Base-by-base conservation (phyloP, 345 rosid genomes). In the Excoecaria cochinchinensis region DNA sequence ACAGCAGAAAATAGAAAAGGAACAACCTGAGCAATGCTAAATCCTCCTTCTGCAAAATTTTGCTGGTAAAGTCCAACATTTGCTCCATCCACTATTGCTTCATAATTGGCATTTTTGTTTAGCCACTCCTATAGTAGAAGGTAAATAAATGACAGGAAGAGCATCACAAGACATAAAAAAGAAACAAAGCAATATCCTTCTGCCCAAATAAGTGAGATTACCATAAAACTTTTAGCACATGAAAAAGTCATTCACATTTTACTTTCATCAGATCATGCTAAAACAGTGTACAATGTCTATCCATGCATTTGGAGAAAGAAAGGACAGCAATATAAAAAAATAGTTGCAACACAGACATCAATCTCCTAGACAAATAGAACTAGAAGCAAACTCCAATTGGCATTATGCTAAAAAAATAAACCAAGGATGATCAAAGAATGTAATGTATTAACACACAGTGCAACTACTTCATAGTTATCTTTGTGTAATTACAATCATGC, bases 21-120 rank as follows among this genome's bases (percentile, higher is more conserved):
- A 61, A 81, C 82, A 80, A 91, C 98, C 98, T 93, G 96, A 78
- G 89, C 63, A 70, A 91, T 66, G 75, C 87, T 87, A 84, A 93
- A 90, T 63, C 93, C 88, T 19, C 98, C 98, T 70, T 91, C 97
- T 14, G 87, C 87, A 82, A 91, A 94, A 81, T 92, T 92, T 77
- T 94, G 98, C 76, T 91, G 95, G 82, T 87, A 90, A 70, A 94
- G 92, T 9, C 97, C 97, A 79, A 94, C 76, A 85, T 94, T 94
- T 80, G 97, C 98, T 78, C 93, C 97, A 87, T 94, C 97, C 15
- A 90, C 82, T 73, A 94, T 84, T 85, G 97, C 92, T 76, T 91
- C 90, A 74, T 86, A 91, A 66, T 75, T 80, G 68, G 81, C 84
- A 85, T 88, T 85, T 67, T 84, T 82, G 16, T 83, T 86, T 77